Conservation (phyloP, 331 rosid species). For the Spiraea crenata region DNA sequence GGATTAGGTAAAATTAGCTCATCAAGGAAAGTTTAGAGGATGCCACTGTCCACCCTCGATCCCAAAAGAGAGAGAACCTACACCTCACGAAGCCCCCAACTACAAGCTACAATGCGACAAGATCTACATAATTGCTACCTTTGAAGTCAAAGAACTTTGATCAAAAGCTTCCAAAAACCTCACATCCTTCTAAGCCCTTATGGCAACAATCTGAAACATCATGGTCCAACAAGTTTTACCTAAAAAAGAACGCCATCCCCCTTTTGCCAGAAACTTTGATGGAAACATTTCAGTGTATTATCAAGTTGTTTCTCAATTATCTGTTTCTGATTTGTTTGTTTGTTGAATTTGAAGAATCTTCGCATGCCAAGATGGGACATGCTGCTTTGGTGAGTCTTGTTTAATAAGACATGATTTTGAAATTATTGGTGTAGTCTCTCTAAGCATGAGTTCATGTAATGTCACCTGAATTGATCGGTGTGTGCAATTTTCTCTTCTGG, state of each 20-base stretch:
- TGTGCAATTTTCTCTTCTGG: slow-evolving; percentile 47
- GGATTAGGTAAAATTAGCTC: no score
- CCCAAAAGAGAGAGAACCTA: no score
- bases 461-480: slow-evolving; percentile 76
- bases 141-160: slow-evolving; percentile 3
- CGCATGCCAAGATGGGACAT: slow-evolving; percentile 10
- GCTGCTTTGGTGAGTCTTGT: slow-evolving; percentile 7
- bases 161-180: not conserved
- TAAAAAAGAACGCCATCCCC: not conserved
- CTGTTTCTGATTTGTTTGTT: not conserved
- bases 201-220: not conserved
- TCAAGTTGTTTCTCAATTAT: not conserved
- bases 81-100: not conserved
- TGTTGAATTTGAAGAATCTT: slow-evolving; percentile 5
- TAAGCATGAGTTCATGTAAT: not conserved
- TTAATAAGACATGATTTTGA: slow-evolving; percentile 1
- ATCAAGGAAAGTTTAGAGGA: no score
- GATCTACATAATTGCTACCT: not conserved
- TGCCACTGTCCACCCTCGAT: no score
- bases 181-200: not conserved
- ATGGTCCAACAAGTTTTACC: not conserved
- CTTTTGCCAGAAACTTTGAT: slow-evolving; percentile 1
- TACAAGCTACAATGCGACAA: not conserved
- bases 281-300: slow-evolving; percentile 1
- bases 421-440: not conserved